Evolutionary conservation across 768 basidiomycete species (phyloP), one percentile per base, ranked within the genome.

Genomic region (Lactifluus hygrophoroides): DNA sequence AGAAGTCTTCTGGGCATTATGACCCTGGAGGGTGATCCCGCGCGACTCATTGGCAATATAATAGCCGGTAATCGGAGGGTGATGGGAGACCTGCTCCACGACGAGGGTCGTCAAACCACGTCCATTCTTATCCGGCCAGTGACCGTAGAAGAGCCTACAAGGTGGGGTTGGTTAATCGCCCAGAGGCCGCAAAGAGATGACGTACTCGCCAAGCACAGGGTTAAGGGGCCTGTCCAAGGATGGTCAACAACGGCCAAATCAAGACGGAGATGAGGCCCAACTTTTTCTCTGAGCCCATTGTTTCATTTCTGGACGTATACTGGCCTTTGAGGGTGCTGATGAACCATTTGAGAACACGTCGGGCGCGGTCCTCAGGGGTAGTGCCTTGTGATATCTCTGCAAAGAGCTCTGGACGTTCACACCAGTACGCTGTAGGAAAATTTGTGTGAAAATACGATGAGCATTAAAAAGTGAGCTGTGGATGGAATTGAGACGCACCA

Each of bases 281-380:
- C 90, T 98, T 98, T 79, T 98, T 98, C 80, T 98, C 94, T 1
- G 90, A 92, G 14, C 95, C 95, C 83, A 93, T 87, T 62, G 86
- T 85, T 74, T 96, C 94, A 66, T 97, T 97, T 49, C 94, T 78
- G 17, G 91, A 91, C 42, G 90, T 97, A 70, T 94, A 94, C 68
- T 96, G 94, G 14, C 92, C 94, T 70, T 94, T 96, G 51, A 99
- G 79, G 0, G 95, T 99, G 66, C 86, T 86, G 67, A 99, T 89
- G 74, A 98, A 99, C 95, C 95, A 99, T 66, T 80, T 82, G 45
- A 97, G 77, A n/a, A 97, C 91, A 6, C 84, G 81, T 51, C 90
- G 75, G 2, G 84, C 78, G 50, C 94, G 78, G 2, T 84, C 83
- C 70, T 94, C 86, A 30, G 84, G 80, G 13, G 80, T 82, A 68